Evolutionary conservation across 176 grass and related monocot genomes (phyloP).

Genomic region (Dendrocalamus sinicus): DNA sequence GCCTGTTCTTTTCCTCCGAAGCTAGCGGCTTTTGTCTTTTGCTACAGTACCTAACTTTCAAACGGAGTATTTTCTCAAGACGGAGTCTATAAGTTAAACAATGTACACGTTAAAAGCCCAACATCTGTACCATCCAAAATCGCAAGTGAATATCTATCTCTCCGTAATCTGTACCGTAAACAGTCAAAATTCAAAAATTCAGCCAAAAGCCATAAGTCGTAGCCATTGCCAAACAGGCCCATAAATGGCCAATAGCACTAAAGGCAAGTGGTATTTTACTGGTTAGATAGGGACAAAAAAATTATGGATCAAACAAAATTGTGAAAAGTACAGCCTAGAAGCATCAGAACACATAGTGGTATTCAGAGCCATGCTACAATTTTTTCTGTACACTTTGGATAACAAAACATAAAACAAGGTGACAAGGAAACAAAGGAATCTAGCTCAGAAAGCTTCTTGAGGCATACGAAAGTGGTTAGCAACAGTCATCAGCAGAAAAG

Average conservation of each 20-base stretch:
- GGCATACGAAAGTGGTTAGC: background rate
- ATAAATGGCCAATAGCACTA: conserved; percentile 2
- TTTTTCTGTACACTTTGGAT: background rate
- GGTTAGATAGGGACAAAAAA: background rate
- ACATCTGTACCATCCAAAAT: no score
- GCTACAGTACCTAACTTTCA: no score
- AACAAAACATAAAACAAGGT: conserved; percentile 1
- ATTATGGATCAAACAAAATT: background rate
- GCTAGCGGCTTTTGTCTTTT: no score
- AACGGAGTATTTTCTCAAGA: no score
- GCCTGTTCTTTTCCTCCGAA: no score
- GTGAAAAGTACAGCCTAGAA: conserved; percentile 1
- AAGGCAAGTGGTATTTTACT: background rate
- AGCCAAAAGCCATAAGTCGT: no score
- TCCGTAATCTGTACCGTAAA: no score
- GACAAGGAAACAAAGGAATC: background rate
- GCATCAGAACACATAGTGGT: background rate
- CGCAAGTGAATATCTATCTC: no score
- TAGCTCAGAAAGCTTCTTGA: background rate
- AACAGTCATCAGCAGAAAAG: background rate
- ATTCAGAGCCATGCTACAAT: background rate
- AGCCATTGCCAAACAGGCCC: no score
- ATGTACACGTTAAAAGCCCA: no score
- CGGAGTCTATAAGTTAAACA: no score
- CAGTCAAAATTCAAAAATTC: no score